Percentiles rank a stretch among this genome's conserved stretches.
Conservation (phyloP, 1,284 basidiomycete genomes). For the Exobasidium cylindrosporum region DNA sequence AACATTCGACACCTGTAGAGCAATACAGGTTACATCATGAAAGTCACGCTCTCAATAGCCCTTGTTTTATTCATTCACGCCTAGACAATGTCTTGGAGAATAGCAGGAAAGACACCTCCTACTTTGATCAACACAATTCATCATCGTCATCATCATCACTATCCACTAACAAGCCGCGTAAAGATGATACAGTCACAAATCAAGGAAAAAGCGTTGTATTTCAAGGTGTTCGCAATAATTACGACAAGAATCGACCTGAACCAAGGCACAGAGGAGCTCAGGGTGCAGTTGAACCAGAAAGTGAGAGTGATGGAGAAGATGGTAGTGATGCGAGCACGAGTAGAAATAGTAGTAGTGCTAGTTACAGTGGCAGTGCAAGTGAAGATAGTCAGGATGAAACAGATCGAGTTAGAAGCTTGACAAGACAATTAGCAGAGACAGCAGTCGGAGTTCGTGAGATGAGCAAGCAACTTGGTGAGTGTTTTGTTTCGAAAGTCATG, state of each 20-base stretch:
- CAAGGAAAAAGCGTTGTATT: too few species aligned
- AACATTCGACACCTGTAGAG: background rate
- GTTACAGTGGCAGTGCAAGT: slow-evolving; percentile 10
- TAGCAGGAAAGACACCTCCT: background rate
- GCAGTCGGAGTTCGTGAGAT: slow-evolving; percentile 95
- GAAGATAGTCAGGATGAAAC: slow-evolving; percentile 65
- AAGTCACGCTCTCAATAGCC: slow-evolving; percentile 8
- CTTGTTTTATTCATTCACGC: slow-evolving; percentile 44
- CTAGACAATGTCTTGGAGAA: slow-evolving; percentile 32
- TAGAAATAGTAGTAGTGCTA: background rate
- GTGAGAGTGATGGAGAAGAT: slow-evolving; percentile 10
- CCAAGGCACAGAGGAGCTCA: slow-evolving; percentile 16
- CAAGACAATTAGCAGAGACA: slow-evolving; percentile 90
- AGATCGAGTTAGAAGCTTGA: slow-evolving; percentile 65
- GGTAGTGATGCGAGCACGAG: slow-evolving; percentile 5
- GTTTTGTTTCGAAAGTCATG: slow-evolving; percentile 1
- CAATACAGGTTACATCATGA: background rate
- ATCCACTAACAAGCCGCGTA: background rate
- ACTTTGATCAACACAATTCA: background rate
- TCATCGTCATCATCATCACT: background rate
- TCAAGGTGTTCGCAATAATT: too few species aligned
- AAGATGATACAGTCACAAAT: background rate
- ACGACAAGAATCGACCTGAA: background rate
- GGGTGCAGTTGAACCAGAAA: slow-evolving; percentile 19
- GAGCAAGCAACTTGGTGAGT: slow-evolving; percentile 94